Evolutionary conservation across 345 rosid species (phyloP).

Genomic region (Ceriops decandra): DNA sequence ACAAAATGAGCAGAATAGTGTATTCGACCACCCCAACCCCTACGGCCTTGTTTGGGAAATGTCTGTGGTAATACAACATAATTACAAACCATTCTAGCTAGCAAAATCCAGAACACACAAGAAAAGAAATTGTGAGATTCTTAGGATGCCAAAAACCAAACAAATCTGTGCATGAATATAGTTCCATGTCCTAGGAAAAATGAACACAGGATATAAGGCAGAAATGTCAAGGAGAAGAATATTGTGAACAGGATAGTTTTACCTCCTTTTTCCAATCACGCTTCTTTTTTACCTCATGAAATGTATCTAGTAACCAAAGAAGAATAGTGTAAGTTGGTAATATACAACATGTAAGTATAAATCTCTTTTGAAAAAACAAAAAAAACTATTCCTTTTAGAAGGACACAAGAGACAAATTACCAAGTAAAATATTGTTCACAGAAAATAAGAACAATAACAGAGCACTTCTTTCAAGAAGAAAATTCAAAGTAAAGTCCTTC

Average conservation of each 20-base stretch:
- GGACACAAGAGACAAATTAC: too few relatives aligned
- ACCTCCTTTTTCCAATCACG: conserved; percentile 69
- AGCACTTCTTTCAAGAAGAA: too few relatives aligned
- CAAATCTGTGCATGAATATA: background rate
- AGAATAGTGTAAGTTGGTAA: background rate
- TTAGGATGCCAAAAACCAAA: background rate
- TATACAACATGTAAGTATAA: background rate
- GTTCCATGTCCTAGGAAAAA: background rate
- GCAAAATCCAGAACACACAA: background rate
- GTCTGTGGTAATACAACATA: conserved; percentile 34
- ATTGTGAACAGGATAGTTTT: conserved; percentile 12
- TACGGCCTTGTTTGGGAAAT: conserved; percentile 36
- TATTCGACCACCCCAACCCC: conserved; percentile 46
- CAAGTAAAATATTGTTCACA: too few relatives aligned
- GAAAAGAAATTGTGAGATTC: background rate
- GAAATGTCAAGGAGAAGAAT: background rate
- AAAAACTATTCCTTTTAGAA: too few relatives aligned
- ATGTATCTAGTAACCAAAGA: conserved; percentile 59
- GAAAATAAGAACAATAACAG: too few relatives aligned
- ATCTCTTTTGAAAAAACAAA: too few relatives aligned
- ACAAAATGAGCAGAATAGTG: conserved; percentile 36
- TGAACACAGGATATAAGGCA: background rate
- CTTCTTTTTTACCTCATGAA: conserved; percentile 81
- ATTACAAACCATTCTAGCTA: background rate
- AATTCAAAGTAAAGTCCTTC: too few relatives aligned